Base-by-base conservation (phyloP, 495 filamentous ascomycete genomes). In the Hypoxylon fragiforme region DNA sequence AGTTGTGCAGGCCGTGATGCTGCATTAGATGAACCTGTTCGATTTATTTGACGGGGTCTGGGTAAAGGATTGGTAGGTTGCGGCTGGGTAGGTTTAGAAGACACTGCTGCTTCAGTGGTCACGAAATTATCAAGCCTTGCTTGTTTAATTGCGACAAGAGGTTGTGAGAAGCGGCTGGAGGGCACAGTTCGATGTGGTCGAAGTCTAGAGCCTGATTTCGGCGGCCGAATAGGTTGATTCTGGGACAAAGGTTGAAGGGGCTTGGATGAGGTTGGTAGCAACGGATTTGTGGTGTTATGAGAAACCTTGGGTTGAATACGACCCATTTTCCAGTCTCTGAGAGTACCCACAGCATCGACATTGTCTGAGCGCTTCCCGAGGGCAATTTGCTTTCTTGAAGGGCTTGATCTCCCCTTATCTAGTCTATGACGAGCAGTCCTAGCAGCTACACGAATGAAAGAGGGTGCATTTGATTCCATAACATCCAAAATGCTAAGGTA, bases 291-390 rank as follows among this genome's bases (percentile, higher is more conserved):
- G n/a, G 36, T 14, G 11, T 16, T 45, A 18, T 42, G 34, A 26
- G 59, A 51, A 30, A 72, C 63, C 35, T 64, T 73, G 40, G 81
- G 81, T 15, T 65, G 70, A 38, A 92, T 84, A 31, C 68, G 82
- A 5, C 92, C 91, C 51, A 75, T 77, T 63, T 82, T 86, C 94
- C 94, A 98, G 47, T 87, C 79, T 15, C 72, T 74, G 39, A 98
- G 70, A 9, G 83, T 75, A 11, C 73, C 69, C 37, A 85, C 83
- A 0, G 84, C 87, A 64, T 97, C 94, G 16, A 82, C 69, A 5
- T 89, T 95, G 60, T 97, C 92, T 12, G 72, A 62, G 16, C 75
- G 77, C 19, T 83, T 92, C 26, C 83, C 85, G 5, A 98, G 67
- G 24, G 82, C 73, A 41, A 98, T 81, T 22, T 82, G 70, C 66